phyloP scores from a whole-genome alignment of 1,139 yeast genomes.

The Entelexis paramagnoliae region DNA sequence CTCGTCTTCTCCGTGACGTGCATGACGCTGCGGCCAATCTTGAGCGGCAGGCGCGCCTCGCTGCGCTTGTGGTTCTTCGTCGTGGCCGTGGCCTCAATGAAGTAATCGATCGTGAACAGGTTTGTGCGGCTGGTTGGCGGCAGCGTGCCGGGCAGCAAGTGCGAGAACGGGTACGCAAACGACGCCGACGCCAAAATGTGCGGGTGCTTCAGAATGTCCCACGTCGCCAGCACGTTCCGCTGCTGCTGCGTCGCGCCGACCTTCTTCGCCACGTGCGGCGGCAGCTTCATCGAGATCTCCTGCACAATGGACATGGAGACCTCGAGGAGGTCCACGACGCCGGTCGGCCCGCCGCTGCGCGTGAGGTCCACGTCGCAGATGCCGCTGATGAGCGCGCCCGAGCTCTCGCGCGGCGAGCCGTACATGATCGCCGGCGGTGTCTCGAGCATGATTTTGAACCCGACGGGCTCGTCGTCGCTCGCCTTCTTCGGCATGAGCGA shows the following conservation, averaged over 20 bases:
- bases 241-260: slow-evolving; percentile 11
- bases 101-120: slow-evolving; percentile 55
- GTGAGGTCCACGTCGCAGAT: slow-evolving; percentile 36
- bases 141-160: slow-evolving; percentile 75
- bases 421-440: slow-evolving; percentile 84
- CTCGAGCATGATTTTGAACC: slow-evolving; percentile 50
- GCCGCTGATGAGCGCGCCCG: slow-evolving; percentile 83
- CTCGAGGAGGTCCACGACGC: slow-evolving; percentile 19
- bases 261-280: slow-evolving; percentile 17
- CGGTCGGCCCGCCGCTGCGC: slow-evolving; percentile 45
- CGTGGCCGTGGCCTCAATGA: slow-evolving; percentile 51
- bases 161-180: slow-evolving; percentile 92
- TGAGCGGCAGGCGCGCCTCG: slow-evolving; percentile 53
- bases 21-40: slow-evolving; percentile 63
- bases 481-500: neutral
- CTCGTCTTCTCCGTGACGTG: slow-evolving; percentile 82
- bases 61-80: slow-evolving; percentile 29
- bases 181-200: slow-evolving; percentile 50
- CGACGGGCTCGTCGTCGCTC: slow-evolving; percentile 11
- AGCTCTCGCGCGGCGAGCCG: slow-evolving; percentile 65
- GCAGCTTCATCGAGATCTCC: slow-evolving; percentile 39
- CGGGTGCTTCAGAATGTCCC: slow-evolving; percentile 67
- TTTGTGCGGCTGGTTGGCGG: slow-evolving; percentile 65
- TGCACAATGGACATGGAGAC: slow-evolving; percentile 51
- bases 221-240: slow-evolving; percentile 47